Conservation (phyloP, 305 asterid species). For the Solanum aculeatissimum region DNA sequence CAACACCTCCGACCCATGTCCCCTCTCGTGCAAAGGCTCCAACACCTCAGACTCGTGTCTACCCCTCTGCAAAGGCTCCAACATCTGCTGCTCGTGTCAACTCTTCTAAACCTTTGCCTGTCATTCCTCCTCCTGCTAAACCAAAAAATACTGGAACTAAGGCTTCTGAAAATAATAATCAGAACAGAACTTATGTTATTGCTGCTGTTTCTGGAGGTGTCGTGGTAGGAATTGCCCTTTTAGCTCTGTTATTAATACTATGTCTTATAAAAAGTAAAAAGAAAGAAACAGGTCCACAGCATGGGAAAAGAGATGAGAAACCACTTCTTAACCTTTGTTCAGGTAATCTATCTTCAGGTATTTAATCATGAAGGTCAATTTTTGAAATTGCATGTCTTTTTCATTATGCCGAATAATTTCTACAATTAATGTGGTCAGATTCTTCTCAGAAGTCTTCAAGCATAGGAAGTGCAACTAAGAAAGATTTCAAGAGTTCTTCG, state of each 20-base stretch:
- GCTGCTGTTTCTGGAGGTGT: constrained; percentile 28
- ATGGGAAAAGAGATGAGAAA: constrained; percentile 45
- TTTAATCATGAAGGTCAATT: neutral
- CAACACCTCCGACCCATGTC: neutral
- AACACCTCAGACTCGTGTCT: neutral
- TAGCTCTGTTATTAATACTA: constrained; percentile 29
- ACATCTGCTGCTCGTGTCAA: neutral
- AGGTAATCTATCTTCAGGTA: constrained; percentile 52
- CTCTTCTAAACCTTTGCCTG: constrained; percentile 6
- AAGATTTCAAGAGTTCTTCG: constrained; percentile 22
- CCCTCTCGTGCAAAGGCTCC: neutral
- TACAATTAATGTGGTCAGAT: constrained; percentile 21
- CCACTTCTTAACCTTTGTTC: constrained; percentile 56
- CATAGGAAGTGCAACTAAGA: constrained; percentile 10
- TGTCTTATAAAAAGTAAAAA: constrained; percentile 22
- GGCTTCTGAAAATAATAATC: neutral
- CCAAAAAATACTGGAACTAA: constrained; percentile 3
- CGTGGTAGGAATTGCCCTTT: constrained; percentile 35
- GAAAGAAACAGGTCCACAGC: constrained; percentile 19
- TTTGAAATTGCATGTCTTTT: neutral
- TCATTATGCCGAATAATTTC: neutral
- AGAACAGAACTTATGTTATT: constrained; percentile 12
- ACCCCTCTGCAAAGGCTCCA: neutral
- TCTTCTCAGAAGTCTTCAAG: constrained; percentile 25
- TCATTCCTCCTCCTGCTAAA: constrained; percentile 2